Evolutionary conservation across 139 green algal species (phyloP).

Genomic region (Coccomyxa sp.): DNA sequence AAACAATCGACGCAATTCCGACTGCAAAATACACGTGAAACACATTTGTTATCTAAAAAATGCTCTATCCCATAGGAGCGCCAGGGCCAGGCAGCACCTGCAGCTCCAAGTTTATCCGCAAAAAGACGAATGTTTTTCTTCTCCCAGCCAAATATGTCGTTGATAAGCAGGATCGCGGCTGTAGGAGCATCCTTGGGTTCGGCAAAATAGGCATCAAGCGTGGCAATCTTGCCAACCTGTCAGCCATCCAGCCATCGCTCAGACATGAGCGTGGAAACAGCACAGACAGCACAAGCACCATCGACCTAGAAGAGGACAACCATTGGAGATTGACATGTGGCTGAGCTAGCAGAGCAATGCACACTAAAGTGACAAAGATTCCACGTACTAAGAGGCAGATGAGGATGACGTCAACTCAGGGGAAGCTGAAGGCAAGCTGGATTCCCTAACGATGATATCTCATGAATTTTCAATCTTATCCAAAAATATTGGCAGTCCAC

Average conservation of each 20-base stretch:
- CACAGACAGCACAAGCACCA: no score
- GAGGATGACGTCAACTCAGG: no score
- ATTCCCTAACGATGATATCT: no score
- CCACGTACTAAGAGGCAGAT: no score
- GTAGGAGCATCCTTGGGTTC: background rate
- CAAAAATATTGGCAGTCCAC: no score
- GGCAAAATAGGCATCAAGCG: constrained; percentile 3
- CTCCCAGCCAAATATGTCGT: constrained; percentile 6
- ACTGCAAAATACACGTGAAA: background rate
- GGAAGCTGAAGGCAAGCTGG: no score
- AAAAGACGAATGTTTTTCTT: constrained; percentile 1
- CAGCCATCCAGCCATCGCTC: background rate
- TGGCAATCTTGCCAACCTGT: background rate
- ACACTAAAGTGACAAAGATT: no score
- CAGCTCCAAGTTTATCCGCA: background rate
- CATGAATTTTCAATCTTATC: no score
- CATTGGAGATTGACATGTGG: no score
- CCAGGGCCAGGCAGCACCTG: background rate
- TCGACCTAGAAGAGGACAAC: no score
- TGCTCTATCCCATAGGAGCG: background rate
- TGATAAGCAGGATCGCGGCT: background rate
- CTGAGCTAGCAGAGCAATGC: no score
- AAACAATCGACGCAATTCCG: background rate
- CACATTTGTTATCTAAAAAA: background rate
- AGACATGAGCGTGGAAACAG: no score